Evolutionary conservation across 768 basidiomycete genomes (phyloP), one percentile per base, ranked within the genome.

Genomic region (Atractiella rhizophila): DNA sequence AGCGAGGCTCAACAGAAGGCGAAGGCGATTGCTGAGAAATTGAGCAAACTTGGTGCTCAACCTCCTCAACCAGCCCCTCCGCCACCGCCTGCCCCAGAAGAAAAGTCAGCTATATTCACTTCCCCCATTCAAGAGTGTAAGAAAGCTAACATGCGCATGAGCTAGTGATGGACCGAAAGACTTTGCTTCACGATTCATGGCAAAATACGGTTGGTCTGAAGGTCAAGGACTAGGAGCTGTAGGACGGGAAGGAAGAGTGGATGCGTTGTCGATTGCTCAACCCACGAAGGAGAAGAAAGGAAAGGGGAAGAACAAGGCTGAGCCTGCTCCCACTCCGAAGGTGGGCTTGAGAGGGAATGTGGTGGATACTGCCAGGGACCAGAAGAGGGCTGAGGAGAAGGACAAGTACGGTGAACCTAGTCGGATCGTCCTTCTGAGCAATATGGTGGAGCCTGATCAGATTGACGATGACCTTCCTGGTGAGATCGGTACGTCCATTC

Each of bases 181-280:
- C 27, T 82, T 86, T 51, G 81, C 81, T 25, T 73, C 74, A 11
- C 73, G 78, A 26, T 56, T 88, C 50, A 88, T 91, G 83, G 79
- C 78, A 3, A 91, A 85, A 61, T 86, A 78, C 79, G 86, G 86
- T 0, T 82, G 91, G 56, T 77, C 79, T 56, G 80, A 81, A 56
- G 88, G 88, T 1, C 74, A 83, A 59, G 86, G 86, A 9, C 66
- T 94, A 1, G 88, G 88, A 26, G 74, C 68, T n/a, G 27, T 33
- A n/a, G 28, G 59, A 6, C 56, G 60, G 15, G 64, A 64, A 2
- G 60, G 63, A 5, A 68, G 67, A 25, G 34, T 59, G 47, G 58
- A 3, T 53, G 61, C 40, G 20, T 67, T 73, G 15, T 43, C 52
- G 8, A 56, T 47, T 35, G 73, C 74, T 54, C n/a, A n/a, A n/a